Base-by-base conservation (phyloP, 163 green algal genomes). In the Prototheca wickerhamii region DNA sequence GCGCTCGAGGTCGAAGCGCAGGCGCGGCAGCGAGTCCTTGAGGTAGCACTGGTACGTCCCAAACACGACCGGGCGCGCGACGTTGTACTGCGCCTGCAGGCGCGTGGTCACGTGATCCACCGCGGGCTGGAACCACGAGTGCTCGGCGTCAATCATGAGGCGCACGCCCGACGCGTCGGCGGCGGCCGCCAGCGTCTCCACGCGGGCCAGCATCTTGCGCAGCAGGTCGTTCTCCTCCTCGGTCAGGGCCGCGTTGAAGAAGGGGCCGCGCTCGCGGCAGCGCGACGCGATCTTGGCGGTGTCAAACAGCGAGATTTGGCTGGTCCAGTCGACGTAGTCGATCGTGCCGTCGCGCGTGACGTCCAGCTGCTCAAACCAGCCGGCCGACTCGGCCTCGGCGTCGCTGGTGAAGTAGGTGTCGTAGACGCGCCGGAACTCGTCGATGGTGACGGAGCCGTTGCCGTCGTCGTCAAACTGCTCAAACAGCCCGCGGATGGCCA, bases 1-100 rank as follows among this genome's bases (percentile, higher is more conserved):
- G 0, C 82, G 69, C 74, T 91, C 78, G 62, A 94, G 75, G 78
- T 96, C 85, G 6, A 80, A 63, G 2, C 54, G 20, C 60, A 97
- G 64, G 7, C 60, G 26, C 20, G 62, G 44, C 35, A 66, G 56
- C 23, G 71, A 72, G 78, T 88, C 83, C 69, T 83, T 86, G 33
- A 95, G 81, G 75, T 95, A 95, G 28, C 80, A 87, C 78, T 94
- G 82, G 74, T 93, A 94, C 0, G 89, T 96, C 75, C 92, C 92
- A 67, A 82, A 87, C 23, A 95, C 76, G 33, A 85, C 68, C 18
- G 79, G 74, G 0, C 59, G 42, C 3, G 77, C 71, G 23, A 57
- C 60, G 73, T 97, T 97, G 82, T 87, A 82, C 43, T 69, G 46
- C 18, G 74, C 72, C 81, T 90, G 87, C 63, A 95, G 67, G 67